A percentile compares a stretch with the other conserved stretches of the same genome.
These are phyloP conservation scores for Heterobasidion irregulare DNA, from an alignment of 1,284 basidiomycete species.

Conservation along the genomic window DNA sequence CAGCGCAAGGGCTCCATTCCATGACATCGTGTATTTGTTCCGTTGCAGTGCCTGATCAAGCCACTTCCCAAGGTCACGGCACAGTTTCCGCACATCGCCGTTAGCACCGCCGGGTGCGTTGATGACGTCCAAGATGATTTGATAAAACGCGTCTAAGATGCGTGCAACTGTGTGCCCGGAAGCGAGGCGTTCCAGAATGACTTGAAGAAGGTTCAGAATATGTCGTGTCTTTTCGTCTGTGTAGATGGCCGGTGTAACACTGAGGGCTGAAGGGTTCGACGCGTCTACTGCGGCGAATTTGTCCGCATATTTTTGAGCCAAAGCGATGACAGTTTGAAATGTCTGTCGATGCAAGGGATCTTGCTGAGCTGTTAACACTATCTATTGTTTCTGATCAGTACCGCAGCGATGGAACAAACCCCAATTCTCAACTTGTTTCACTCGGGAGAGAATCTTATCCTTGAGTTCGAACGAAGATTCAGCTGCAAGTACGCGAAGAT, in stretches of 20 bases:
- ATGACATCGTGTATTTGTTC: constrained; percentile 25
- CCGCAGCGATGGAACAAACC: background rate
- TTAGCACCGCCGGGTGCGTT: constrained; percentile 14
- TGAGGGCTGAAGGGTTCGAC: constrained; percentile 4
- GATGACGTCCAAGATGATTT: constrained; percentile 17
- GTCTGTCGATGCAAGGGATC: constrained; percentile 29
- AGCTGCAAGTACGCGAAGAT: constrained; percentile 9
- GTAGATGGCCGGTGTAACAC: constrained; percentile 17
- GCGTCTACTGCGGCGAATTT: constrained; percentile 12
- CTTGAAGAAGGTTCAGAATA: constrained; percentile 24
- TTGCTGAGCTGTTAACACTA: constrained; percentile 28
- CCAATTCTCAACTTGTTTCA: constrained; percentile 26
- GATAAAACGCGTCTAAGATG: constrained; percentile 19
- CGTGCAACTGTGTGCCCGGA: constrained; percentile 29
- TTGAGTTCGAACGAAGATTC: constrained; percentile 21
- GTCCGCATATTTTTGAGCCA: constrained; percentile 32
- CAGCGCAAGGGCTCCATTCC: constrained; percentile 20
- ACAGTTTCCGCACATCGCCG: constrained; percentile 20
- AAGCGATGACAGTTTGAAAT: constrained; percentile 27
- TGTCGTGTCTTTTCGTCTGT: constrained; percentile 21
- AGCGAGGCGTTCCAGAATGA: constrained; percentile 32
- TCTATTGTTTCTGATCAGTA: constrained; percentile 17
- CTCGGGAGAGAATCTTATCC: constrained; percentile 23
- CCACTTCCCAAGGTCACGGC: constrained; percentile 25
- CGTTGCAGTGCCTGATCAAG: constrained; percentile 28